Evolutionary conservation across 1,284 basidiomycete genomes (phyloP).

Genomic region (Cryptococcus sp.): DNA sequence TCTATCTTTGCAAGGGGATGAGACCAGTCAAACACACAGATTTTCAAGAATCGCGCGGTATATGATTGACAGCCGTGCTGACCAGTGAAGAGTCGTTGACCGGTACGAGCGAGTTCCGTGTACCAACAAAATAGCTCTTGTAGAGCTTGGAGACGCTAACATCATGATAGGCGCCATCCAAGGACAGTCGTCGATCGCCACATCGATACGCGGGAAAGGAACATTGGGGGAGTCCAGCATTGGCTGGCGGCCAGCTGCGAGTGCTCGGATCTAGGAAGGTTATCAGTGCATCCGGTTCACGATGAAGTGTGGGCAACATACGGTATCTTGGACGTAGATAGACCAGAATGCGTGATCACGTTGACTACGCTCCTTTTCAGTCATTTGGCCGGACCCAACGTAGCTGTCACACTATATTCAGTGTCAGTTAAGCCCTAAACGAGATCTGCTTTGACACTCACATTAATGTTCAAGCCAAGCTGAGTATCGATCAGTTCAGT

Average conservation of each 20-base stretch:
- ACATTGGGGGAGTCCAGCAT: constrained; percentile 11
- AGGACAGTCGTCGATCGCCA: constrained; percentile 8
- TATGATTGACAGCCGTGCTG: constrained; percentile 16
- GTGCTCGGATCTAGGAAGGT: constrained; percentile 16
- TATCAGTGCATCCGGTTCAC: no score
- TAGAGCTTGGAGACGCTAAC: neutral
- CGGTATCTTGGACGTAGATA: constrained; percentile 20
- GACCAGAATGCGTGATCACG: constrained; percentile 27
- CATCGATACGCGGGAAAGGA: constrained; percentile 17
- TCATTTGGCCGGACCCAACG: constrained; percentile 20
- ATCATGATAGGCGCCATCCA: constrained; percentile 6
- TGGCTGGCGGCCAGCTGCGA: constrained; percentile 25
- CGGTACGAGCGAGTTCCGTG: constrained; percentile 14
- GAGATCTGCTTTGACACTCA: constrained; percentile 3
- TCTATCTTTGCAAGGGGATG: no score
- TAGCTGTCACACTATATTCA: constrained; percentile 12
- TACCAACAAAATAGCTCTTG: neutral
- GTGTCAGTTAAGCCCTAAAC: neutral
- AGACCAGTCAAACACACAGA: constrained; percentile 8
- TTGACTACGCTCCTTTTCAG: constrained; percentile 19
- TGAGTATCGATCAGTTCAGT: constrained; percentile 2
- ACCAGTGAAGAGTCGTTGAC: constrained; percentile 28
- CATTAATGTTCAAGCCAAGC: constrained; percentile 25
- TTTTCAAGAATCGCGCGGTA: constrained; percentile 17
- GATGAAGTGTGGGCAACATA: constrained; percentile 1